Percentiles rank a stretch among this genome's conserved stretches.
Evolutionary conservation across 495 filamentous ascomycete species (phyloP).

Genomic region (Geoglossum glabrum): DNA sequence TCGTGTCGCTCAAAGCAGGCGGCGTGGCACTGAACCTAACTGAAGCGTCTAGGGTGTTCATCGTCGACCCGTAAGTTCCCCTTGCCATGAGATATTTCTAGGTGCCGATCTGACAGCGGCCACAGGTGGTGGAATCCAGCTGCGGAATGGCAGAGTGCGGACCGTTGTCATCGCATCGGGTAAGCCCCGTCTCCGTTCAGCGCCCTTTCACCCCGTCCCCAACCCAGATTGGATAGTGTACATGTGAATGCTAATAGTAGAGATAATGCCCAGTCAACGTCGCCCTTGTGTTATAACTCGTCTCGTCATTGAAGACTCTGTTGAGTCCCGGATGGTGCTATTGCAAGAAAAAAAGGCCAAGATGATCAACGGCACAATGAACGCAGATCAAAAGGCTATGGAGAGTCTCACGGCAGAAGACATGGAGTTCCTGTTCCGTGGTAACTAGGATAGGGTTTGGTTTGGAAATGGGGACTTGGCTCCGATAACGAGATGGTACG

Average conservation of each 20-base stretch:
- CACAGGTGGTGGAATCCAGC: conserved; percentile 92
- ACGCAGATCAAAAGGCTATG: conserved; percentile 70
- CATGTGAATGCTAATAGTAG: background rate
- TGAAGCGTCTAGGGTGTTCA: conserved; percentile 83
- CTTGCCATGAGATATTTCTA: background rate
- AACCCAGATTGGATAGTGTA: too few relatives aligned
- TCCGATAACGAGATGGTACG: background rate
- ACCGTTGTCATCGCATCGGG: conserved; percentile 87
- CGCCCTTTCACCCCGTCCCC: too few relatives aligned
- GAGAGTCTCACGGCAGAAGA: conserved; percentile 79
- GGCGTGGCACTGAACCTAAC: conserved; percentile 91
- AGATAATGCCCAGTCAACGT: conserved; percentile 35
- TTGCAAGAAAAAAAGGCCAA: conserved; percentile 95
- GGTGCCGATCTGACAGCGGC: background rate
- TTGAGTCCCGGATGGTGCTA: conserved; percentile 83
- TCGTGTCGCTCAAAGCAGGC: conserved; percentile 87
- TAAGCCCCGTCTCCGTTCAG: background rate
- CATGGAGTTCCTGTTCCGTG: conserved; percentile 85
- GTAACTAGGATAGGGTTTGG: conserved; percentile 12
- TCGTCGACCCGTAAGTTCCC: conserved; percentile 67
- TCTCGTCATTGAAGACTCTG: conserved; percentile 85
- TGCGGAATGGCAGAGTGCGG: conserved; percentile 92
- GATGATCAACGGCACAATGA: conserved; percentile 90
- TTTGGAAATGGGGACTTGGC: background rate
- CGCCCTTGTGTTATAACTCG: conserved; percentile 88